A percentile compares a stretch with the other conserved stretches of the same genome.
Evolutionary conservation across 1,284 basidiomycete genomes (phyloP).

Genomic region (Tylopilus sp.): DNA sequence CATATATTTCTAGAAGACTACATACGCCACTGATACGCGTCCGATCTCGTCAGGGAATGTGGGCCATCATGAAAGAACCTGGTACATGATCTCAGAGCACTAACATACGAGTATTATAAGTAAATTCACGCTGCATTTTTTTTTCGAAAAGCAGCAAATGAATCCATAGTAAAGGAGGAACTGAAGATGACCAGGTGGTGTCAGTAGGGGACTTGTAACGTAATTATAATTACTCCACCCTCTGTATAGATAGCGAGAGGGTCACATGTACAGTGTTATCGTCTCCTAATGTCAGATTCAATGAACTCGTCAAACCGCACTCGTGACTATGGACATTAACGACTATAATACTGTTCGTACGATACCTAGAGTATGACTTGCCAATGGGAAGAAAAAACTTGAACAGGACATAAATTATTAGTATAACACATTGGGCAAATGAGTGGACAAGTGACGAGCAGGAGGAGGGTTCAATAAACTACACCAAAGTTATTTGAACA

Average conservation of each 20-base stretch:
- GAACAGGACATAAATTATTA: slow-evolving; percentile 30
- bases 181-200: background rate
- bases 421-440: slow-evolving; percentile 23
- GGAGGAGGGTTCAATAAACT: slow-evolving; percentile 26
- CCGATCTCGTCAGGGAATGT: background rate
- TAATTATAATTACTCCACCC: too few species aligned
- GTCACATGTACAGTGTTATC: slow-evolving; percentile 24
- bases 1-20: background rate
- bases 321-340: slow-evolving; percentile 36
- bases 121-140: background rate
- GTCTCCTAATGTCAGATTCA: slow-evolving; percentile 16
- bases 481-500: slow-evolving; percentile 15
- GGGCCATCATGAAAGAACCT: background rate
- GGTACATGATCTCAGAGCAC: too few species aligned
- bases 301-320: slow-evolving; percentile 15
- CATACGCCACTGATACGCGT: background rate
- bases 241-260: slow-evolving; percentile 34
- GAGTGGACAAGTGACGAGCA: slow-evolving; percentile 18
- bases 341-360: slow-evolving; percentile 32
- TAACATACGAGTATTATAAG: background rate
- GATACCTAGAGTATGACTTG: slow-evolving; percentile 19
- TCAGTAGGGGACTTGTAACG: background rate
- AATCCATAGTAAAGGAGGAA: background rate
- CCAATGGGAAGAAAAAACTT: slow-evolving; percentile 7
- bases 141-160: background rate